These are phyloP conservation scores for Acephala macrosclerotiorum DNA, from an alignment of 2,329 filamentous ascomycete species.

Conservation along the genomic window DNA sequence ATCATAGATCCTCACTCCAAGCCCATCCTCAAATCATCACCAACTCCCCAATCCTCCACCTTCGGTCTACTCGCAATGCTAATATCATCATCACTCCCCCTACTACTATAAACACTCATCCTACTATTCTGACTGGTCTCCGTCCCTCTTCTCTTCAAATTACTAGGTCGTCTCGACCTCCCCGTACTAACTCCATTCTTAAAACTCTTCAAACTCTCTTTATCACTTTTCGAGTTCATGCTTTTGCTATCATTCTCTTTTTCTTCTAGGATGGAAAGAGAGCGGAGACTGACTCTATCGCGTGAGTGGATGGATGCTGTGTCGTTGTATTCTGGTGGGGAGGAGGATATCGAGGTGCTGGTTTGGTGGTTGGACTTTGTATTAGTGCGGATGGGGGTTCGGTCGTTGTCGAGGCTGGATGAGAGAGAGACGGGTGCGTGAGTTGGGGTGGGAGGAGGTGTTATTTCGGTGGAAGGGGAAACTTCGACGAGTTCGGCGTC, in stretches of 20 bases:
- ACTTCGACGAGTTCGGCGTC: slow-evolving; percentile 94
- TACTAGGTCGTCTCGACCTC: slow-evolving; percentile 30
- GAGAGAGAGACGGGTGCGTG: slow-evolving; percentile 31
- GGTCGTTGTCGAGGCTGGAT: background rate
- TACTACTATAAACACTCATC: slow-evolving; percentile 28
- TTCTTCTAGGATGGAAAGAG: slow-evolving; percentile 21
- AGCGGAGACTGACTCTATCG: slow-evolving; percentile 9
- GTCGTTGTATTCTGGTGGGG: slow-evolving; percentile 31
- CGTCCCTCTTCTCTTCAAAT: slow-evolving; percentile 33
- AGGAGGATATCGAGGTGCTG: slow-evolving; percentile 8
- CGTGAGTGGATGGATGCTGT: slow-evolving; percentile 10
- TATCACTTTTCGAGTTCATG: slow-evolving; percentile 25
- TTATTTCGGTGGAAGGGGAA: slow-evolving; percentile 51
- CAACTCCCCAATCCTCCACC: slow-evolving; percentile 77
- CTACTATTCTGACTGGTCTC: slow-evolving; percentile 26
- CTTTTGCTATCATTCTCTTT: slow-evolving; percentile 20
- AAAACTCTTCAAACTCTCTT: slow-evolving; percentile 28
- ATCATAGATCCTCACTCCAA: slow-evolving; percentile 62
- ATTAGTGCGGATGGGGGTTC: slow-evolving; percentile 15
- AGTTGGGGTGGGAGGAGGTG: slow-evolving; percentile 50
- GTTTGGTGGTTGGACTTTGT: background rate
- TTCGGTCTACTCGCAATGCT: slow-evolving; percentile 60
- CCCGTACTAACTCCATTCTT: background rate
- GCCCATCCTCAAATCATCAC: slow-evolving; percentile 85
- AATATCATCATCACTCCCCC: slow-evolving; percentile 43